These are phyloP conservation scores for Neonectria punicea DNA, from an alignment of 2,329 filamentous ascomycete genomes.

Conservation along the genomic window DNA sequence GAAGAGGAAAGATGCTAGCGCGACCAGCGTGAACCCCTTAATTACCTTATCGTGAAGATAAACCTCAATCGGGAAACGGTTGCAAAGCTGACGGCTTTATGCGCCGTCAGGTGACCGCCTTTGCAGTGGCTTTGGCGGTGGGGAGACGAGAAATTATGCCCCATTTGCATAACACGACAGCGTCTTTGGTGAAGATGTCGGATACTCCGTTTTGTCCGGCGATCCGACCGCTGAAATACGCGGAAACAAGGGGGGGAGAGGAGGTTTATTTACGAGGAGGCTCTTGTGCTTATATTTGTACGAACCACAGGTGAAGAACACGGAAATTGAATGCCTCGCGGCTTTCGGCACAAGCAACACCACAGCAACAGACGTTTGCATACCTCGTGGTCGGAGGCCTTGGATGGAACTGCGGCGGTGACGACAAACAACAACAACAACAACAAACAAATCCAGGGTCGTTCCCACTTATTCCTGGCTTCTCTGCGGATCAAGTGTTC, in stretches of 20 bases:
- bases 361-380: neutral
- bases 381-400: neutral
- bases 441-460: neutral
- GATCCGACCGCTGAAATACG: neutral
- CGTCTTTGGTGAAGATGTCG: neutral
- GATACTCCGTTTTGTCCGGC: neutral
- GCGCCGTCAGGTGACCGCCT: slow-evolving; percentile 7
- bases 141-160: neutral
- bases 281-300: neutral
- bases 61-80: slow-evolving; percentile 15
- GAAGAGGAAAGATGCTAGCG: slow-evolving; percentile 3
- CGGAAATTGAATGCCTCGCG: neutral
- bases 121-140: neutral
- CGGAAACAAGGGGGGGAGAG: neutral
- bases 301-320: too few species aligned
- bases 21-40: slow-evolving; percentile 16
- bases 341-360: too few species aligned
- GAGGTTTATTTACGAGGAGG: neutral
- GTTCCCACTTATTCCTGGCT: neutral
- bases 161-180: neutral
- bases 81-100: slow-evolving; percentile 4
- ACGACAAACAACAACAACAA: too few species aligned
- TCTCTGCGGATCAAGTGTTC: neutral
- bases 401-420: too few species aligned
- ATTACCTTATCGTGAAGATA: slow-evolving; percentile 27